Percentiles rank a stretch among this genome's conserved stretches.
Evolutionary conservation across 2,329 filamentous ascomycete species (phyloP).

Genomic region (Apiospora hydei): DNA sequence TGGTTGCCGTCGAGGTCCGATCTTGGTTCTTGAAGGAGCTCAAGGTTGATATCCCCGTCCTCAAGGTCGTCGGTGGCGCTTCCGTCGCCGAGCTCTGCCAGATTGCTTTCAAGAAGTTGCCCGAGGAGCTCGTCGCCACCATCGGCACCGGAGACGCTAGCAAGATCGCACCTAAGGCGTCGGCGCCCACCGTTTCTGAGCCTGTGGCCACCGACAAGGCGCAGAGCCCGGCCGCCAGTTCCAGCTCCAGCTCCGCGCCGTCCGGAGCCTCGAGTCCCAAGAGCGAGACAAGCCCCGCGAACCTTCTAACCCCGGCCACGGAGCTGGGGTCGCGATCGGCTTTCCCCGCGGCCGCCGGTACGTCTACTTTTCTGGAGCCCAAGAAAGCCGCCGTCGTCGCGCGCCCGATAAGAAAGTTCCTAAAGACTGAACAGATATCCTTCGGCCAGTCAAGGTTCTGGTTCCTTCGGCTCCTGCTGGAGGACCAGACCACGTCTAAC

Average conservation of each 20-base stretch:
- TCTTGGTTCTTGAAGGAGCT: conserved; percentile 58
- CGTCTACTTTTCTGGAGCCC: background rate
- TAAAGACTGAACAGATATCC: background rate
- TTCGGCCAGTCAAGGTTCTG: background rate
- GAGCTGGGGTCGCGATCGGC: background rate
- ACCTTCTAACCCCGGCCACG: background rate
- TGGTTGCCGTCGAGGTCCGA: conserved; percentile 48
- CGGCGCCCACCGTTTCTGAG: background rate
- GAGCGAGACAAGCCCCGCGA: background rate
- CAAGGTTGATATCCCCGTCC: conserved; percentile 52
- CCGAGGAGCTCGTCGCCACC: background rate
- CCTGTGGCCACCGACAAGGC: background rate
- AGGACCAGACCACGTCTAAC: background rate
- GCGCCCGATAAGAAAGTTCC: conserved; percentile 19
- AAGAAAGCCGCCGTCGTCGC: background rate
- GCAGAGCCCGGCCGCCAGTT: background rate
- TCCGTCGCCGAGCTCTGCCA: background rate
- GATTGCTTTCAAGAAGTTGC: background rate
- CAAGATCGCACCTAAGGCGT: background rate
- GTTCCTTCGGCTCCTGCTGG: background rate
- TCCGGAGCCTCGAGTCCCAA: background rate
- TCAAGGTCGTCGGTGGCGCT: conserved; percentile 41
- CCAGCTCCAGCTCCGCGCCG: background rate
- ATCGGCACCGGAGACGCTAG: background rate
- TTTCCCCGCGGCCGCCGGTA: background rate